These are phyloP conservation scores for Rhodotorula toruloides DNA, from an alignment of 768 basidiomycete genomes.

Conservation along the genomic window DNA sequence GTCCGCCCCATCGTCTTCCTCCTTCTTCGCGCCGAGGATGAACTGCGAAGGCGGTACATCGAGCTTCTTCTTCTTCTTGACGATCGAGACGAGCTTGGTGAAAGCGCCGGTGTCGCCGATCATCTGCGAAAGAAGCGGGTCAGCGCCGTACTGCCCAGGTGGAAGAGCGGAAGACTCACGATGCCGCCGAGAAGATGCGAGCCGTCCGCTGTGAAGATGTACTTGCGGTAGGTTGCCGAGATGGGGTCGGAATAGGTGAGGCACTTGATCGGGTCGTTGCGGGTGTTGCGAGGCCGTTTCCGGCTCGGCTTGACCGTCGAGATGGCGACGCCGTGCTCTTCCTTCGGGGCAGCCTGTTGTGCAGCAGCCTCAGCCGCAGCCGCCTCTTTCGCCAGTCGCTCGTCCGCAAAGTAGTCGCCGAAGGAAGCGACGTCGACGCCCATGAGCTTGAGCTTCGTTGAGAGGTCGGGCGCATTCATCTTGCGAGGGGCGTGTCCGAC, in stretches of 20 bases:
- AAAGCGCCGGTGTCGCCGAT: conserved; percentile 67
- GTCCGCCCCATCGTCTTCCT: conserved; percentile 60
- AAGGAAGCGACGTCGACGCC: conserved; percentile 58
- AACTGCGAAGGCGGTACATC: conserved; percentile 63
- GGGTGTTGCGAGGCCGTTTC: conserved; percentile 42
- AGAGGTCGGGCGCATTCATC: conserved; percentile 63
- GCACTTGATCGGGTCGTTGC: conserved; percentile 54
- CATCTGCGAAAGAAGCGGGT: conserved; percentile 49
- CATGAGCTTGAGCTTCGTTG: conserved; percentile 66
- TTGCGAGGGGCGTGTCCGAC: conserved; percentile 50
- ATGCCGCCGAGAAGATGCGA: conserved; percentile 63
- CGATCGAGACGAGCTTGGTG: conserved; percentile 63
- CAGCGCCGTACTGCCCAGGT: neutral
- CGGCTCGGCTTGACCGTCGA: conserved; percentile 18
- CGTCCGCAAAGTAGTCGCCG: conserved; percentile 68
- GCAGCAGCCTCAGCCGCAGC: conserved; percentile 20
- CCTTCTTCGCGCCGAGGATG: conserved; percentile 57
- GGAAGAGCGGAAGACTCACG: neutral
- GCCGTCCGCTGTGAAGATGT: conserved; percentile 66
- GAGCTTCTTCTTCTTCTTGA: conserved; percentile 68
- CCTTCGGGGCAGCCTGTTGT: neutral
- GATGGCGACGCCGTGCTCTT: conserved; percentile 34
- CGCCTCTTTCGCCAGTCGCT: conserved; percentile 42
- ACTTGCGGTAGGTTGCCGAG: conserved; percentile 64
- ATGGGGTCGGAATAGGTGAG: conserved; percentile 69